phyloP scores from a whole-genome alignment of 768 basidiomycete genomes.

The Tricholoma furcatifolium region DNA sequence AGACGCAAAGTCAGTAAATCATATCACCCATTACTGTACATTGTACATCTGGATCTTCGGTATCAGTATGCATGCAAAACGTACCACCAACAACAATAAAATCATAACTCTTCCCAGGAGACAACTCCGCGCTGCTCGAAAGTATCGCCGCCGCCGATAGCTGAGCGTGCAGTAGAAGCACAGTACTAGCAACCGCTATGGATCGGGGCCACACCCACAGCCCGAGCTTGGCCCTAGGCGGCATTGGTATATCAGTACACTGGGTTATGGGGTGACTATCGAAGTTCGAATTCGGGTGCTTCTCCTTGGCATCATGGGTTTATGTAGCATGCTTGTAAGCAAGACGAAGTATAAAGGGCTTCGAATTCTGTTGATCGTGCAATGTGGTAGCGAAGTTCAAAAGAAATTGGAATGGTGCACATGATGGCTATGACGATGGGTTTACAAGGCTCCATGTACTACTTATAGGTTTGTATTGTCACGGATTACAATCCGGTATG shows the following conservation, averaged over 20 bases:
- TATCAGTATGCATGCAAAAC: not conserved
- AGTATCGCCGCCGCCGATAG: constrained; percentile 6
- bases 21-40: too few relatives aligned
- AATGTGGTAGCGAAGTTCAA: not conserved
- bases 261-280: too few relatives aligned
- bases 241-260: too few relatives aligned
- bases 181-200: not conserved
- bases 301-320: too few relatives aligned
- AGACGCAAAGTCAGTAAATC: too few relatives aligned
- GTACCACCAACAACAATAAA: constrained; percentile 26
- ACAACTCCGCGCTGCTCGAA: constrained; percentile 8
- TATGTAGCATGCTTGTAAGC: too few relatives aligned
- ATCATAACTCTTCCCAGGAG: constrained; percentile 15
- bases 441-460: too few relatives aligned
- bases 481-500: constrained; percentile 38
- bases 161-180: not conserved
- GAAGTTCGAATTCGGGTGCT: too few relatives aligned
- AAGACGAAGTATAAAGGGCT: not conserved
- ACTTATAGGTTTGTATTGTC: too few relatives aligned
- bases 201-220: not conserved
- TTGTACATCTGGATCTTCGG: too few relatives aligned
- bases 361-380: not conserved
- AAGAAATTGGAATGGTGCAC: not conserved
- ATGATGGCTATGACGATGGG: not conserved
- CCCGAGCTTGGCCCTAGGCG: too few relatives aligned